phyloP scores from a whole-genome alignment of 805 yeast species.

The Zygotorulaspora chibaensis region DNA sequence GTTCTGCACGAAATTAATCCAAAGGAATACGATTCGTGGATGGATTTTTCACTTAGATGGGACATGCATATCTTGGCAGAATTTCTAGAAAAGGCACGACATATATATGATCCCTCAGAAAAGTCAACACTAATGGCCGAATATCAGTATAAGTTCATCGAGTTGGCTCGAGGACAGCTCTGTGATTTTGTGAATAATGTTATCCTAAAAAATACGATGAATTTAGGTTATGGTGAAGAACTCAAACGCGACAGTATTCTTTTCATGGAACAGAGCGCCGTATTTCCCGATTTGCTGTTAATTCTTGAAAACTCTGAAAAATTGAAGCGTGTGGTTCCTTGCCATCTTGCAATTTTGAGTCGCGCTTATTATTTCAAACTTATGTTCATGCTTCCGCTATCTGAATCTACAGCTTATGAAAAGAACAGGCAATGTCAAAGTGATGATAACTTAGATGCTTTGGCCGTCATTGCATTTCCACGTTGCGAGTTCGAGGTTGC shows the following conservation, averaged over 20 bases:
- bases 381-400: slow-evolving; percentile 53
- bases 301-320: slow-evolving; percentile 32
- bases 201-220: slow-evolving; percentile 16
- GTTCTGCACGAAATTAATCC: slow-evolving; percentile 38
- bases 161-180: slow-evolving; percentile 27
- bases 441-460: neutral
- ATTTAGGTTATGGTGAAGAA: neutral
- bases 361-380: slow-evolving; percentile 62
- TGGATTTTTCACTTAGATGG: slow-evolving; percentile 34
- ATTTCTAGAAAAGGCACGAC: slow-evolving; percentile 32
- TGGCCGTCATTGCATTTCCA: slow-evolving; percentile 31
- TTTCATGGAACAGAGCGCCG: slow-evolving; percentile 1
- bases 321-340: slow-evolving; percentile 47
- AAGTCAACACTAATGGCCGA: slow-evolving; percentile 35
- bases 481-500: slow-evolving; percentile 36
- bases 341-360: slow-evolving; percentile 55
- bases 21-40: slow-evolving; percentile 30
- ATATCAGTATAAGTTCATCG: slow-evolving; percentile 32
- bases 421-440: slow-evolving; percentile 3
- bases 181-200: slow-evolving; percentile 22
- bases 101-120: slow-evolving; percentile 29
- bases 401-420: slow-evolving; percentile 28
- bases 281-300: slow-evolving; percentile 48
- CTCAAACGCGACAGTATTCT: neutral
- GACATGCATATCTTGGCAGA: slow-evolving; percentile 38